A percentile compares a stretch with the other conserved stretches of the same genome.
Evolutionary conservation across 441 rosid species (phyloP).

Genomic region (Melastoma candidum): DNA sequence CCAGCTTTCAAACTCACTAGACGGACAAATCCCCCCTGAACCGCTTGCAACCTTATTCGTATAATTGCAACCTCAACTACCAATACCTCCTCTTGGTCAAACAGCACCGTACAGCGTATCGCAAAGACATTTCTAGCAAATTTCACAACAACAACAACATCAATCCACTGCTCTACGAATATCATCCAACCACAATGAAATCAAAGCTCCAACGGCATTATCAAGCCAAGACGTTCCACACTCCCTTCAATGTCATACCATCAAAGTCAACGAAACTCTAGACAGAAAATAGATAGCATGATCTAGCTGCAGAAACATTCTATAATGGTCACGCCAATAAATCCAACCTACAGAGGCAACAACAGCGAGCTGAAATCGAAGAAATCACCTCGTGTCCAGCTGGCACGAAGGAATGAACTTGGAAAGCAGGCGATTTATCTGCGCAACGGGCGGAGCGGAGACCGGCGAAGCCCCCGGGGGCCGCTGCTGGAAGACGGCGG

Average conservation of each 20-base stretch:
- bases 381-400: conserved; percentile 21
- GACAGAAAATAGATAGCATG: too few relatives aligned
- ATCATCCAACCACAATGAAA: background rate
- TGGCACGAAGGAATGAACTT: conserved; percentile 20
- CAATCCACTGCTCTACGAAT: background rate
- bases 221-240: too few relatives aligned
- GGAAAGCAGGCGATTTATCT: conserved; percentile 16
- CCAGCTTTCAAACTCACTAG: conserved; percentile 39
- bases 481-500: conserved; percentile 12
- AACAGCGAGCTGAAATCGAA: background rate
- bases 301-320: too few relatives aligned
- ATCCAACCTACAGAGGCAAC: background rate
- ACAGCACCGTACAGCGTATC: conserved; percentile 44
- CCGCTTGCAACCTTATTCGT: conserved; percentile 18
- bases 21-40: conserved; percentile 23
- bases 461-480: conserved; percentile 9
- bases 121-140: conserved; percentile 27
- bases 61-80: conserved; percentile 33
- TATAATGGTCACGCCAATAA: background rate
- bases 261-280: too few relatives aligned
- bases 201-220: background rate
- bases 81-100: conserved; percentile 58
- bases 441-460: conserved; percentile 12
- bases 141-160: background rate
- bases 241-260: too few relatives aligned